Conservation (phyloP, 306 rosid species). For the Parietaria judaica region DNA sequence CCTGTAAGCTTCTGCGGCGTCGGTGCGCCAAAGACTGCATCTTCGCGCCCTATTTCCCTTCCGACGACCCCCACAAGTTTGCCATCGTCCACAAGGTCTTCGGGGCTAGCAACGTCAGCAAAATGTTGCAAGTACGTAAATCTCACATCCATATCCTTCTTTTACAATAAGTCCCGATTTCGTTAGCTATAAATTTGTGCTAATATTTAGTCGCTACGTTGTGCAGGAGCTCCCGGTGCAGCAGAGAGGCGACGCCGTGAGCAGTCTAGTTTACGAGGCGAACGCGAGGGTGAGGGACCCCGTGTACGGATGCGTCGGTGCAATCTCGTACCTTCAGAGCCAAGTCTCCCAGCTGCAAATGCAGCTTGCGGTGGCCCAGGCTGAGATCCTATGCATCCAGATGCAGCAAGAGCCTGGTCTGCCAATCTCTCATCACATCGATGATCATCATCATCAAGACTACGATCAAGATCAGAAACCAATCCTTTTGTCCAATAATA, state of each 20-base stretch:
- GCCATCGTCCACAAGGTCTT: slow-evolving; percentile 84
- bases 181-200: too few relatives aligned
- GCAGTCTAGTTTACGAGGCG: slow-evolving; percentile 72
- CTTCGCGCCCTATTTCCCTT: slow-evolving; percentile 73
- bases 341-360: slow-evolving; percentile 65
- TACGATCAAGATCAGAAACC: slow-evolving; percentile 33
- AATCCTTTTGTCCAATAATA: slow-evolving; percentile 24
- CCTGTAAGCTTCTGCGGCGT: slow-evolving; percentile 74
- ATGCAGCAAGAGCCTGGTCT: slow-evolving; percentile 47
- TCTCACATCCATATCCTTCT: slow-evolving; percentile 1
- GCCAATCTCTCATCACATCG: slow-evolving; percentile 13
- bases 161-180: too few relatives aligned
- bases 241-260: slow-evolving; percentile 71
- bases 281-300: slow-evolving; percentile 79
- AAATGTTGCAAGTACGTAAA: slow-evolving; percentile 62
- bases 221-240: slow-evolving; percentile 57
- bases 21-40: slow-evolving; percentile 72
- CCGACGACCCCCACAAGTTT: slow-evolving; percentile 66
- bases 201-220: too few relatives aligned
- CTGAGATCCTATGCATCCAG: slow-evolving; percentile 63
- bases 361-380: slow-evolving; percentile 66
- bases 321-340: slow-evolving; percentile 61
- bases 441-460: slow-evolving; percentile 19
- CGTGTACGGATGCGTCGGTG: slow-evolving; percentile 76
- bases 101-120: slow-evolving; percentile 85